A percentile compares a stretch with the other conserved stretches of the same genome.
Conservation (phyloP, 371 early-diverging fungal genomes). For the Mucor lusitanicus region DNA sequence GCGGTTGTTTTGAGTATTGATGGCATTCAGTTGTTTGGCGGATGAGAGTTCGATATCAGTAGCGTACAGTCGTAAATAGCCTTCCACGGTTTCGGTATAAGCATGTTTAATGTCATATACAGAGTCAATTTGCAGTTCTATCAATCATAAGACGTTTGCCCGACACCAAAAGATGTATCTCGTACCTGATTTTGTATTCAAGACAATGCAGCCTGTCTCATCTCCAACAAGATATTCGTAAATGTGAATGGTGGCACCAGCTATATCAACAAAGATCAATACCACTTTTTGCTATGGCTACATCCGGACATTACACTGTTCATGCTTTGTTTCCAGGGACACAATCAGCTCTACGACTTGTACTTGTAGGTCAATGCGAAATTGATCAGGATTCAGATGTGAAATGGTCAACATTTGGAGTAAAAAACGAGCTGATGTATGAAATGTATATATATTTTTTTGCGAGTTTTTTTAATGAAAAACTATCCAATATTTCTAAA, state of each 20-base stretch:
- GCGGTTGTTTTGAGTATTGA: slow-evolving; percentile 18
- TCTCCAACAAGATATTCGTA: slow-evolving; percentile 34
- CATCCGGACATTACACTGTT: neutral
- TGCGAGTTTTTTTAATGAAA: slow-evolving; percentile 12
- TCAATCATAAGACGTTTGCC: neutral
- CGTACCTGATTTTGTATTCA: slow-evolving; percentile 25
- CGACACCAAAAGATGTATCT: neutral
- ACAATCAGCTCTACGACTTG: slow-evolving; percentile 22
- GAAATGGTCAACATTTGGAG: slow-evolving; percentile 3
- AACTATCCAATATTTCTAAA: neutral
- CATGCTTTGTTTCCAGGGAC: slow-evolving; percentile 16
- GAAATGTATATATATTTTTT: neutral
- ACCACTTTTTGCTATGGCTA: neutral
- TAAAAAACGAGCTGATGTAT: neutral
- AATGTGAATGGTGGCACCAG: slow-evolving; percentile 8
- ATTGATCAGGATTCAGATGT: slow-evolving; percentile 20
- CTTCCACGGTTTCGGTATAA: slow-evolving; percentile 27
- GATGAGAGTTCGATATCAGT: neutral
- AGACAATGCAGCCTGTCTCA: slow-evolving; percentile 26
- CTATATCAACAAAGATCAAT: neutral
- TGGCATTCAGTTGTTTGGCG: neutral
- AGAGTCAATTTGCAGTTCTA: slow-evolving; percentile 9
- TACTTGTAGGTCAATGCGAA: slow-evolving; percentile 25
- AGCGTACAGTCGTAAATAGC: slow-evolving; percentile 23
- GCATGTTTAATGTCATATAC: slow-evolving; percentile 17